These are phyloP conservation scores for Haplosporangium sp. DNA, from an alignment of 371 early-diverging fungal genomes.

Conservation along the genomic window DNA sequence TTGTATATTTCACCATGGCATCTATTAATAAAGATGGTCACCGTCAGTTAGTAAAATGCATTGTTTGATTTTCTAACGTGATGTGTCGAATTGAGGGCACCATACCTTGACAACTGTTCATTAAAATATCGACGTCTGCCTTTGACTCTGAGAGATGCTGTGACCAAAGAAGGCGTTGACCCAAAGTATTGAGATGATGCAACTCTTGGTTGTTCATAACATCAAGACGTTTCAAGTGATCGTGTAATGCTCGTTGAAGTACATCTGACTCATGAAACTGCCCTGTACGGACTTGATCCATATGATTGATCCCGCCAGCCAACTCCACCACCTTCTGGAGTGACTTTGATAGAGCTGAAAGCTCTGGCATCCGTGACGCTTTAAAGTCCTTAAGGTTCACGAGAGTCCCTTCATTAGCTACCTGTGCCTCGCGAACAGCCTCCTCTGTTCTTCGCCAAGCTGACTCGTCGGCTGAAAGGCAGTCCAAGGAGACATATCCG, in stretches of 20 bases:
- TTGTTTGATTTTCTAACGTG: too few species aligned
- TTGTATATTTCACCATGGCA: constrained; percentile 24
- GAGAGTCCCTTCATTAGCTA: constrained; percentile 31
- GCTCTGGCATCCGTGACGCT: constrained; percentile 20
- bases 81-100: background rate
- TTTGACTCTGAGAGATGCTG: constrained; percentile 32
- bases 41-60: background rate
- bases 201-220: constrained; percentile 32
- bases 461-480: constrained; percentile 23
- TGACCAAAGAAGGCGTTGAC: constrained; percentile 36
- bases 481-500: constrained; percentile 19
- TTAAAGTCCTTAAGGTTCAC: constrained; percentile 35
- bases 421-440: constrained; percentile 16
- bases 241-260: constrained; percentile 11
- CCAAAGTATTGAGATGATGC: constrained; percentile 28
- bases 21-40: constrained; percentile 10
- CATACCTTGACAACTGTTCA: constrained; percentile 31
- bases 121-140: constrained; percentile 27
- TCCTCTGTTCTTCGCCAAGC: constrained; percentile 29
- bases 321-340: constrained; percentile 20
- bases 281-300: constrained; percentile 22
- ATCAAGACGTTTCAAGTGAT: constrained; percentile 21
- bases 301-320: constrained; percentile 25
- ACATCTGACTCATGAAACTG: constrained; percentile 21
- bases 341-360: constrained; percentile 13